phyloP scores from a whole-genome alignment of 2,329 filamentous ascomycete species.

The Hymenoscyphus repandus region DNA sequence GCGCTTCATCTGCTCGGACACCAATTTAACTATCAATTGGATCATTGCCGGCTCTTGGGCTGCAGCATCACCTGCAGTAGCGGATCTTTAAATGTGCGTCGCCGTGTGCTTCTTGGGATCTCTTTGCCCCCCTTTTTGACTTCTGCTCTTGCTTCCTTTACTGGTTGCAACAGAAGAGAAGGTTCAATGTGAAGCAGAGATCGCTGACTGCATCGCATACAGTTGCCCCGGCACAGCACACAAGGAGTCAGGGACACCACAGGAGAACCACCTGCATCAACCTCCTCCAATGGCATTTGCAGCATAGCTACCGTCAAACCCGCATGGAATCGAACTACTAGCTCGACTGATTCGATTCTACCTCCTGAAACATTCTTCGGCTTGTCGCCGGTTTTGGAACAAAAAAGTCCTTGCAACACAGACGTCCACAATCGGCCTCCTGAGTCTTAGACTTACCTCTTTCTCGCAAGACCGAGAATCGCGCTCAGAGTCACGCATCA shows the following conservation, averaged over 20 bases:
- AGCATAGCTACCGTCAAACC: conserved; percentile 12
- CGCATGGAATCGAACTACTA: conserved; percentile 10
- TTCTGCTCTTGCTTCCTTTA: background rate
- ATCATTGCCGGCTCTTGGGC: background rate
- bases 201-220: conserved; percentile 4
- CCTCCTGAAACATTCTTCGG: conserved; percentile 20
- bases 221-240: background rate
- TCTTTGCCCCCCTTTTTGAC: no score
- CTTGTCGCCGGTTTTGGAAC: conserved; percentile 18
- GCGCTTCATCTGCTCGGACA: background rate
- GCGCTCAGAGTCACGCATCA: conserved; percentile 12
- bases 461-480: background rate
- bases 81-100: background rate
- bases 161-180: background rate
- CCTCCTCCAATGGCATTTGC: conserved; percentile 19
- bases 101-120: no score
- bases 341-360: conserved; percentile 5
- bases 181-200: background rate
- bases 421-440: background rate
- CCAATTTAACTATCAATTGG: no score
- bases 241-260: no score
- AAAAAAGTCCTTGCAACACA: conserved; percentile 25
- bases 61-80: conserved; percentile 8
- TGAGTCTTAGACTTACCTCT: background rate
- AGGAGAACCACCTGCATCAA: conserved; percentile 9